Evolutionary conservation across 495 filamentous ascomycete genomes (phyloP), one percentile per base, ranked within the genome.

Genomic region (Talaromyces ruber): DNA sequence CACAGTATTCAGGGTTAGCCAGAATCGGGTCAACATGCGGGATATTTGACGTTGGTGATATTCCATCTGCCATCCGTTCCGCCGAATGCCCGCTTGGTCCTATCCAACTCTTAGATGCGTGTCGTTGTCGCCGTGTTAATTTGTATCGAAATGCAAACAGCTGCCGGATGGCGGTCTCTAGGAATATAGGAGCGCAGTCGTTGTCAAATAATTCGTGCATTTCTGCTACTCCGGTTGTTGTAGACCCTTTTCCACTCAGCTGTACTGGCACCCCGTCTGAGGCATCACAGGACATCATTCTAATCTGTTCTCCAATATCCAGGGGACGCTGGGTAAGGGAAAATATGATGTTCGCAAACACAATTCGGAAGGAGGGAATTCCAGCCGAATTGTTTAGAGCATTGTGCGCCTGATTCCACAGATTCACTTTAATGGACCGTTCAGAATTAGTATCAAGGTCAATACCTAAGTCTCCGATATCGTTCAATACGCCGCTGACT

Each of bases 261-360:
- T 32, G 30, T 32, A 32, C 30, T 32, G 30, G 30, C 30, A 32
- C 7, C 30, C 30, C 30, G 30, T 32, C 30, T 32, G 30, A 32
- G 7, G 30, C 3, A 32, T 32, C 30, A 32, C 30, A 32, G 30
- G 30, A 32, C 30, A 32, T 32, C 30, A 32, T 32, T 32, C 30
- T 32, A 32, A 32, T 32, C 30, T 32, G 30, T 32, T 32, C 30
- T 32, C 30, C 30, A 32, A 32, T 32, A 3, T 67, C 61, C 34
- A 74, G 53, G 12, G 76, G 78, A 28, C 66, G 66, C 52, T 81
- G 77, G 2, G 77, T 77, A 16, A 81, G 62, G 34, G 74, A 74
- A 63, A 79, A 79, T 9, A 81, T 71, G 8, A 81, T 73, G 11
- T 76, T 71, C 24, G 79, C 79, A 55, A 77, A 78, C 1, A 74